Base-by-base conservation (phyloP, 306 rosid species). In the Styphnolobium japonicum region DNA sequence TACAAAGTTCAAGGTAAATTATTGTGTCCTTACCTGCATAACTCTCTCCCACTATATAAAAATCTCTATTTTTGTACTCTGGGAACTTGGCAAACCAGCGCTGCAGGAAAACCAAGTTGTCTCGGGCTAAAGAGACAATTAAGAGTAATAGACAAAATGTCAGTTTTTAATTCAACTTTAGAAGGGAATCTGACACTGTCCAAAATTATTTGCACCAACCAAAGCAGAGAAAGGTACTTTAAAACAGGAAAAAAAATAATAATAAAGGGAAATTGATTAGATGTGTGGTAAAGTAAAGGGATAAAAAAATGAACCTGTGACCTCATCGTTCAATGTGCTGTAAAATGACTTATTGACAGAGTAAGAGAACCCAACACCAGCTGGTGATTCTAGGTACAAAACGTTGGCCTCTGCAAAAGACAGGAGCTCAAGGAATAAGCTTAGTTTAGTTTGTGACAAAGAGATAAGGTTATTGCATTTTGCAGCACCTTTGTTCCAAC, bases 331-430 rank as follows among this genome's bases (percentile, higher is more conserved):
- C 5, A 85, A 63, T 4, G 71, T 37, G 33, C 6, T 15, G 66
- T 79, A 87, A 55, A 82, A 87, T 10, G 87, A 71, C 14, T n/a
- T 0, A 6, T 84, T 67, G 10, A 74, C 19, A 33, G 90, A 82
- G 39, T 75, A 82, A 45, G 91, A 87, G 71, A 87, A 87, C 4
- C 90, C 88, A 42, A 82, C 88, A 23, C 91, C 85, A 1, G 83
- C 87, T 3, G 87, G 90, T 11, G 90, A 84, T 2, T 87, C 90
- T 8, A 87, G 51, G 49, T 87, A 85, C 69, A 87, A 42, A 14
- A 87, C 62, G 21, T 87, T 87, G 51, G 88, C 87, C 48, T 67
- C 87, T 85, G 83, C 37, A 69, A 27, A 51, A 56, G 8, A 33
- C 3, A 12, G 52, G 1, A 21, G 12, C 42, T 63, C 53, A 52